Evolutionary conservation across 371 early-diverging fungal species (phyloP), one percentile per base, ranked within the genome.

Genomic region (Rhizopus arrhizus): DNA sequence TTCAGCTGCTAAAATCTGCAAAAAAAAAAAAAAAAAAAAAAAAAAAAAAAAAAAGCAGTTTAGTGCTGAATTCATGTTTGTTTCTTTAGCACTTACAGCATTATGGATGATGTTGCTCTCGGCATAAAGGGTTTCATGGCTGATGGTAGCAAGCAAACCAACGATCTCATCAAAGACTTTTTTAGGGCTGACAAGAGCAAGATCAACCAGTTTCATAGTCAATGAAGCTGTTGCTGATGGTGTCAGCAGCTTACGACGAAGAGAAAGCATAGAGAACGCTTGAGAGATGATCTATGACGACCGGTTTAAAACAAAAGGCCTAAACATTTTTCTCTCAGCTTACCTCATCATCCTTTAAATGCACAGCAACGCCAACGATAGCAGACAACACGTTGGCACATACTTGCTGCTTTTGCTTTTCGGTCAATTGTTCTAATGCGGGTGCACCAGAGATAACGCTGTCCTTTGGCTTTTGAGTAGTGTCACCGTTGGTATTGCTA

Each of bases 291-390:
- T 79, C 86, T 84, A 59, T 28, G 32, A 2, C 43, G 29, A 45
- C 13, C 12, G n/a, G 40, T n/a, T 33, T 16, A 29, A 43, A 3
- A 38, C 22, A 22, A 22, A 43, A 50, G 43, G 8, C 5, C n/a
- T 11, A 0, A 6, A 43, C 13, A 13, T n/a, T 11, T 15, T 50
- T 28, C 13, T 22, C 34, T 33, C 34, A 15, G 63, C 64, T 47
- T 74, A 80, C 80, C 51, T 83, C 73, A 47, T 86, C 86, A 62
- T 85, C 78, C 59, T 85, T 80, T 15, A 88, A 69, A 33, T 83
- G 74, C 15, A 82, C 81, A 28, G 86, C 83, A 34, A 90, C 79
- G 50, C 82, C 86, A 38, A 88, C 78, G 60, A 89, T 85, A 29
- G 87, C 85, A 32, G 75, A 73, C 16, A 88, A 63, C 32, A 81